phyloP scores from a whole-genome alignment of 2,329 filamentous ascomycete species.

The Verticillium nonalfalfae region DNA sequence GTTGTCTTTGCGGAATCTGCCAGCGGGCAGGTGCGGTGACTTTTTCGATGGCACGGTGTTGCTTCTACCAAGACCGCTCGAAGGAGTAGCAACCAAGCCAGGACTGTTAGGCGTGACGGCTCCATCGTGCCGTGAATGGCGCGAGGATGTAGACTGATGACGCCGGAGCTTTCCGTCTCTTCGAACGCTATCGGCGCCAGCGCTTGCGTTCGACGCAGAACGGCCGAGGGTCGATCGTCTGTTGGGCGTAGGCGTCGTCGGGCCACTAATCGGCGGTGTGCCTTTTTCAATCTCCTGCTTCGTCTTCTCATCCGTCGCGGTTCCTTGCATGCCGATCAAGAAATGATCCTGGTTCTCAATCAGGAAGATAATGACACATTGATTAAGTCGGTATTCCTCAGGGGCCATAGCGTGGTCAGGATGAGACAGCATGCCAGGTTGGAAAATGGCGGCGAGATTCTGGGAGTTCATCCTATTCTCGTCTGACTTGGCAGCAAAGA shows the following conservation, averaged over 20 bases:
- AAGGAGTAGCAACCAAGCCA: conserved; percentile 45
- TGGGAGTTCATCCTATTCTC: conserved; percentile 95
- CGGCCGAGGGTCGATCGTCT: conserved; percentile 57
- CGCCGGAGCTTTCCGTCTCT: conserved; percentile 74
- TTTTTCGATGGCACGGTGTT: conserved; percentile 93
- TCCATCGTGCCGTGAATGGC: conserved; percentile 70
- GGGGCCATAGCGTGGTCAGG: conserved; percentile 93
- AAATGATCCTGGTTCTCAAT: conserved; percentile 99
- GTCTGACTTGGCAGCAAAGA: conserved; percentile 95
- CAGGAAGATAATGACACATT: conserved; percentile 94
- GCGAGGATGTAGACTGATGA: conserved; percentile 91
- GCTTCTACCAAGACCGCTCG: conserved; percentile 56
- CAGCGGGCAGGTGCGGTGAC: conserved; percentile 64
- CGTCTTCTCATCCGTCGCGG: conserved; percentile 84
- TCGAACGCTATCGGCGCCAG: conserved; percentile 78
- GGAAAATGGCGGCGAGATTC: conserved; percentile 94
- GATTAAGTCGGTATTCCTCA: conserved; percentile 87
- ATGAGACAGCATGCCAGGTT: conserved; percentile 92
- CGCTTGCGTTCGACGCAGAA: conserved; percentile 83
- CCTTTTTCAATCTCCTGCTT: conserved; percentile 62
- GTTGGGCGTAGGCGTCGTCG: conserved; percentile 42
- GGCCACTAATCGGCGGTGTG: conserved; percentile 47
- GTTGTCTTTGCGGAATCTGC: conserved; percentile 50
- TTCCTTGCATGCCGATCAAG: conserved; percentile 95
- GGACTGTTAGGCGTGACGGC: conserved; percentile 65